Evolutionary conservation across 129 eudicot species (phyloP).

Genomic region (Flaveria brownii): DNA sequence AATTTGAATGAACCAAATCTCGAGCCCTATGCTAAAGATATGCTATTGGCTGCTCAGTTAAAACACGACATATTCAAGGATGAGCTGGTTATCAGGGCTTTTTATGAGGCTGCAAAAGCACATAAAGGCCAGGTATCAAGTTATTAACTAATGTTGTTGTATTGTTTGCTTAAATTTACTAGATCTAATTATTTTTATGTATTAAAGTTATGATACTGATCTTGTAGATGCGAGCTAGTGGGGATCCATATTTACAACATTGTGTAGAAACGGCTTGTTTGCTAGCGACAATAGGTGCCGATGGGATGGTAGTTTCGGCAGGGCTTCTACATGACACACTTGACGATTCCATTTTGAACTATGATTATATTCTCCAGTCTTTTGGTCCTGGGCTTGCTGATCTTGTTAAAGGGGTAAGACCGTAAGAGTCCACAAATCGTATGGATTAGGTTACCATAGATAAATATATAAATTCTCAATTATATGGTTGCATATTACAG

Average conservation of each 20-base stretch:
- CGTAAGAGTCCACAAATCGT: neutral
- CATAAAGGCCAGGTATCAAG: slow-evolving; percentile 82
- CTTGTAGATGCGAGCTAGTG: slow-evolving; percentile 80
- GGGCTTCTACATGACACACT: slow-evolving; percentile 92
- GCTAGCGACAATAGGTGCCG: slow-evolving; percentile 82
- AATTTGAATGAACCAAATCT: slow-evolving; percentile 32
- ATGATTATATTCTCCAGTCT: slow-evolving; percentile 51
- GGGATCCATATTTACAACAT: slow-evolving; percentile 92
- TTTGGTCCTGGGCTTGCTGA: slow-evolving; percentile 82
- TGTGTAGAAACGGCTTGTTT: slow-evolving; percentile 84
- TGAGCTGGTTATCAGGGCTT: slow-evolving; percentile 72
- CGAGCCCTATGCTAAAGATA: slow-evolving; percentile 50
- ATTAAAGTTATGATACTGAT: slow-evolving; percentile 14
- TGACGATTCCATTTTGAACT: slow-evolving; percentile 74
- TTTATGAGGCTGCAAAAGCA: slow-evolving; percentile 85
- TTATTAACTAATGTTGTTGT: neutral
- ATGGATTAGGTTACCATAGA: neutral
- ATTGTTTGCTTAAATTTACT: neutral
- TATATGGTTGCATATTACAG: slow-evolving; percentile 36
- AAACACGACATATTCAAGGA: slow-evolving; percentile 65
- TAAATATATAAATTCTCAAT: neutral
- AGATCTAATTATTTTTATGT: slow-evolving; percentile 1
- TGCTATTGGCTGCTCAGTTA: slow-evolving; percentile 62
- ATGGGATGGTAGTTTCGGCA: slow-evolving; percentile 91
- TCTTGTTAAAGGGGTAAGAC: slow-evolving; percentile 74